Conservation (phyloP, 1,284 basidiomycete species). For the Sphaerobolus stellatus region DNA sequence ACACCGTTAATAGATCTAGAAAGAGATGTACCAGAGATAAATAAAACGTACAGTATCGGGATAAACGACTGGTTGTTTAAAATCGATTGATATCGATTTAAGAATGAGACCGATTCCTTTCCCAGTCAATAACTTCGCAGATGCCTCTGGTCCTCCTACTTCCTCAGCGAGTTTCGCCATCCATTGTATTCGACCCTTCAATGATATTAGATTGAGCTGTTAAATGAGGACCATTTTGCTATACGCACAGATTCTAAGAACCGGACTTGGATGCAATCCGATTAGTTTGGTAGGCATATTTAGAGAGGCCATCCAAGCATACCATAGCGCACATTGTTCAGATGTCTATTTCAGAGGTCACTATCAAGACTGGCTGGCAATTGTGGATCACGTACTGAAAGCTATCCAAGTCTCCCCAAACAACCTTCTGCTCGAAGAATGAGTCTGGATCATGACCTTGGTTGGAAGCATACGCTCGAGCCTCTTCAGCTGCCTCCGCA, state of each 20-base stretch:
- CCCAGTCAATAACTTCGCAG: conserved; percentile 55
- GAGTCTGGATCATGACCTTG: conserved; percentile 59
- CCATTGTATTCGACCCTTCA: conserved; percentile 64
- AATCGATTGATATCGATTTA: conserved; percentile 65
- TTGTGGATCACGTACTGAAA: conserved; percentile 55
- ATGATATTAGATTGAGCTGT: not conserved
- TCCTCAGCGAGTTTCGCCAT: conserved; percentile 53
- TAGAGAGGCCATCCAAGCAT: conserved; percentile 18
- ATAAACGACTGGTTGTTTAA: conserved; percentile 64
- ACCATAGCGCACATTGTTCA: conserved; percentile 76
- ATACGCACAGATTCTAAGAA: conserved; percentile 65
- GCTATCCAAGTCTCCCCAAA: conserved; percentile 75
- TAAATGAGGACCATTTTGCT: not conserved
- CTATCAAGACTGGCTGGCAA: conserved; percentile 1
- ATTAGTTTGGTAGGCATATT: not conserved
- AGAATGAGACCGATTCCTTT: conserved; percentile 68
- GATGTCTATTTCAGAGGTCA: conserved; percentile 49
- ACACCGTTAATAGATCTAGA: conserved; percentile 59
- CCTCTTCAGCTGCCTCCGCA: conserved; percentile 31
- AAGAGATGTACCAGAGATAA: not conserved
- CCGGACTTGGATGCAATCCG: conserved; percentile 39
- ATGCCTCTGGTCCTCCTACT: conserved; percentile 56
- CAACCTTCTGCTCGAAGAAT: conserved; percentile 69
- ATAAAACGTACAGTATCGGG: conserved; percentile 60
- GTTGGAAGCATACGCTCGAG: conserved; percentile 41